Base-by-base conservation (phyloP, 257 asterid genomes). In the Solanum pennellii region DNA sequence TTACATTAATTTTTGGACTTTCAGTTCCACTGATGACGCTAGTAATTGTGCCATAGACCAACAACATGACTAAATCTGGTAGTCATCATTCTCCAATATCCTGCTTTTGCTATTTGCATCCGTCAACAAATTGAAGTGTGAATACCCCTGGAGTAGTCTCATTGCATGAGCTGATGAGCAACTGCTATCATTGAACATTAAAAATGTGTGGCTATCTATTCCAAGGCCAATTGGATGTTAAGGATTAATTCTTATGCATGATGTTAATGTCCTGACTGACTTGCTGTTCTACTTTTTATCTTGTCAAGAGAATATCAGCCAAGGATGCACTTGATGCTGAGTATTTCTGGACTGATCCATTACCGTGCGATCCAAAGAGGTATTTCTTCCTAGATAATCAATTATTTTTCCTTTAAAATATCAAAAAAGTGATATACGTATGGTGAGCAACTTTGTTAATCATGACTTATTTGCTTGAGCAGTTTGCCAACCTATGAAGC, bases 301-400 rank as follows among this genome's bases (percentile, higher is more conserved):
- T 88, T 86, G 37, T 86, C 86, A 60, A 95, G 99, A 95, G 98
- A 90, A 94, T 97, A 85, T 87, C 96, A 86, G 99, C 98, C 52
- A 93, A 94, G 92, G 99, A 95, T 90, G 99, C 99, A 86, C 92
- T 97, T 84, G 97, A 95, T 92, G 98, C 98, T 72, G 99, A 97
- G 83, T 97, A 96, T 91, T 97, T 97, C 93, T 94, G 98, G 99
- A 89, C 95, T 35, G 99, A 97, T 87, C 99, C 99, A 79, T 90
- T 95, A 87, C 99, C 99, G 7, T 97, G 99, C 52, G 99, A 96
- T 91, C 99, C 99, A 4, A 94, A 89, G 90, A 97, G 97, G 99
- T 95, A 91, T 15, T 20, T 82, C 20, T 29, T 47, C 35, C 6
- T 47, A 29, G 68, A 80, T 80, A 4, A 27, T 47, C 29, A n/a